Evolutionary conservation across 768 basidiomycete species (phyloP).

Genomic region (Termitomyces titanicus): DNA sequence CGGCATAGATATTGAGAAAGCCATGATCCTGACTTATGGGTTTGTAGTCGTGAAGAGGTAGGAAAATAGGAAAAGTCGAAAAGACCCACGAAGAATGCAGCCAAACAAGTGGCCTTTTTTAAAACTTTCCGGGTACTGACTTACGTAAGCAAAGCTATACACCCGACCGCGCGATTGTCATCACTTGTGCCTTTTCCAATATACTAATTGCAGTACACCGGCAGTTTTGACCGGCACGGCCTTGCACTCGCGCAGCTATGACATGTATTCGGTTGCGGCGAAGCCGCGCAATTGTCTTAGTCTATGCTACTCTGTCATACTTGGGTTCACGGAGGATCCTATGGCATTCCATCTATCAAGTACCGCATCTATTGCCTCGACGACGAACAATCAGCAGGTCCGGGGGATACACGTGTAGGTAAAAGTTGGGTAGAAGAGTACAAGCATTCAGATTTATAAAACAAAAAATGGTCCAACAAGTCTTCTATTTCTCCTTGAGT

Average conservation of each 20-base stretch:
- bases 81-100: not conserved
- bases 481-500: constrained; percentile 44
- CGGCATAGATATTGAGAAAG: constrained; percentile 15
- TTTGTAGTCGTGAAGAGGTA: not conserved
- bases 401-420: no score
- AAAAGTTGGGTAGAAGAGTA: not conserved
- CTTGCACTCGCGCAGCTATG: not conserved
- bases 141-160: constrained; percentile 16
- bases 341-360: not conserved
- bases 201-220: not conserved
- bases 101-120: not conserved
- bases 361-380: constrained; percentile 2
- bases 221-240: not conserved
- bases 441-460: not conserved
- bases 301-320: not conserved
- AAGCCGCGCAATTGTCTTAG: not conserved
- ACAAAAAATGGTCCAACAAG: no score
- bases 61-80: constrained; percentile 1
- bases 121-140: not conserved
- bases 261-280: not conserved
- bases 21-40: constrained; percentile 1
- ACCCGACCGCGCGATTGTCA: not conserved
- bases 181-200: not conserved
- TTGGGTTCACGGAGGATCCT: not conserved
- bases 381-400: no score